Evolutionary conservation across 768 basidiomycete species (phyloP).

Genomic region (Rhodotorula sphaerocarpa): DNA sequence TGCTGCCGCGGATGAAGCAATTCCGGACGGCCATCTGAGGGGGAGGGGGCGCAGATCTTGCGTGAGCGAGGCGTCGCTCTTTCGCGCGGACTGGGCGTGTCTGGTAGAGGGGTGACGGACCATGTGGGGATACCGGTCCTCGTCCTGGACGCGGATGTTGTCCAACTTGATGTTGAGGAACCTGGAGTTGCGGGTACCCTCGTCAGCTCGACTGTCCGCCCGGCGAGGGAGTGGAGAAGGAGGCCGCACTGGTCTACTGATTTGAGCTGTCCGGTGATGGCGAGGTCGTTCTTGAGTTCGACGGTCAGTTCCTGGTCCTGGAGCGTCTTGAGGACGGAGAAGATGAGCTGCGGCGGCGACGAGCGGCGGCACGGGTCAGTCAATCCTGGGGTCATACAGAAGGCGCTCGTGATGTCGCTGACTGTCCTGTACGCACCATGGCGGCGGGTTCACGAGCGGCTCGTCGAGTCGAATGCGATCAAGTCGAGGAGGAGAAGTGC

Average conservation of each 20-base stretch:
- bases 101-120: constrained; percentile 51
- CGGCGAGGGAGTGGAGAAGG: too few species aligned
- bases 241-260: constrained; percentile 87
- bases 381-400: too few species aligned
- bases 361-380: neutral
- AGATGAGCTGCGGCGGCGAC: constrained; percentile 59
- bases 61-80: too few species aligned
- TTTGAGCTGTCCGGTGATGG: constrained; percentile 88
- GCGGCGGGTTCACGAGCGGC: too few species aligned
- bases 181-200: too few species aligned
- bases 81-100: neutral
- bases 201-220: too few species aligned
- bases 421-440: neutral
- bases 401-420: neutral
- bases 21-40: constrained; percentile 47
- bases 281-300: constrained; percentile 85
- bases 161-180: constrained; percentile 95
- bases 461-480: too few species aligned
- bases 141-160: constrained; percentile 82
- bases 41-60: too few species aligned
- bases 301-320: constrained; percentile 82
- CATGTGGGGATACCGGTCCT: constrained; percentile 94
- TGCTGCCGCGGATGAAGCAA: constrained; percentile 96
- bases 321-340: constrained; percentile 97
- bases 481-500: too few species aligned